Base-by-base conservation (phyloP, 2,329 filamentous ascomycete species). In the Fusarium redolens region DNA sequence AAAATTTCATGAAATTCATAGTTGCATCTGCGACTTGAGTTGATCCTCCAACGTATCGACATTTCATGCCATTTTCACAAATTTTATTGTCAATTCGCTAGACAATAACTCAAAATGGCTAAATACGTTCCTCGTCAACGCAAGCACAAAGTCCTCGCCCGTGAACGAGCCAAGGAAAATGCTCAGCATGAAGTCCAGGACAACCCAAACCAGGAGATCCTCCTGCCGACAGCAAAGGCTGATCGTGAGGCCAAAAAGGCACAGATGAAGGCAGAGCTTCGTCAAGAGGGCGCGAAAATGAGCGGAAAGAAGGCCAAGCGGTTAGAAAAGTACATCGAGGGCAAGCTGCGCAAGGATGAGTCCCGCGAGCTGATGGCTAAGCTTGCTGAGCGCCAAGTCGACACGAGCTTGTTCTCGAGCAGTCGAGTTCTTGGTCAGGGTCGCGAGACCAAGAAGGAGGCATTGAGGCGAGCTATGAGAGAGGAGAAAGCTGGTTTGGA, bases 311-410 rank as follows among this genome's bases (percentile, higher is more conserved):
- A 92, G 79, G 88, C 90, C 10, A 92, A 92, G 82, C 86, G 90
- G 4, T 79, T 92, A 43, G 90, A 92, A 71, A 92, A 92, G 78
- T 92, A 92, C 79, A 91, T 92, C 73, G 95, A 98, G 78, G 96
- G 89, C 65, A 99, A 99, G 86, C 86, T 99, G 50, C 93, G 92
- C 81, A 98, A 97, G 81, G 96, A 99, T 79, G 96, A 98, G 81
- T 97, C 94, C 78, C 87, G 93, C 33, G 92, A 91, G 63, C 85
- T 99, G 35, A 87, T 98, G 76, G 93, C 93, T 79, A 95, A 96
- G 80, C 87, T 99, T 31, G 93, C 93, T 22, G 87, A 90, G 68
- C 88, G 90, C 61, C 95, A 92, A 78, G 89, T 96, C 74, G 95
- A 98, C 79, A 97, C 94, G 3, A 93, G 89, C 69, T 84, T 94